Conservation (phyloP, 352 stramenopile species). For the Elongisporangium anandrum region DNA sequence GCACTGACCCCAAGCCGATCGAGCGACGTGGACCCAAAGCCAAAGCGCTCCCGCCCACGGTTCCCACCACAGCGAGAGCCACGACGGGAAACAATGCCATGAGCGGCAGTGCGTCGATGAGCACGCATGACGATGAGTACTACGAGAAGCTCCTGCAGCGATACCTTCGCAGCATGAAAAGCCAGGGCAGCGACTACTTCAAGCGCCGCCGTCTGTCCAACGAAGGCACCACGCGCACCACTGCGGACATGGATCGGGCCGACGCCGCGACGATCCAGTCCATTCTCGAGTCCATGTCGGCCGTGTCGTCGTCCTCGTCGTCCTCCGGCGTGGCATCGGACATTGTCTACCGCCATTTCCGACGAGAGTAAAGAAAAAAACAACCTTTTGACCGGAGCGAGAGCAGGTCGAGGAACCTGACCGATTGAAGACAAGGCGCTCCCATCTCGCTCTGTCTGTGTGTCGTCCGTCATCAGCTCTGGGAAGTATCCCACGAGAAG, state of each 20-base stretch:
- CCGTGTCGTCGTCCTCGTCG: background rate
- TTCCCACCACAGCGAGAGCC: background rate
- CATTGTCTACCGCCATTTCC: background rate
- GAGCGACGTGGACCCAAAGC: slow-evolving; percentile 10
- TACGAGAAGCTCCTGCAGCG: slow-evolving; percentile 59
- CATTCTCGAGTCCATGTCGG: background rate
- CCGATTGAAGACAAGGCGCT: background rate
- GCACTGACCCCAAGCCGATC: slow-evolving; percentile 10
- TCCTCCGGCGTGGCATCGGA: background rate
- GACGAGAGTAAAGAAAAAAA: background rate
- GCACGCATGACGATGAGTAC: slow-evolving; percentile 52
- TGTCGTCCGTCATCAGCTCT: background rate
- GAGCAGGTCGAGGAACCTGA: background rate
- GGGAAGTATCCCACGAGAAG: too few species aligned
- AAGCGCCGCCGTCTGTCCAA: background rate
- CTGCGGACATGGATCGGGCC: background rate
- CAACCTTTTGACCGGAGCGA: background rate
- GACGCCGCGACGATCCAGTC: background rate
- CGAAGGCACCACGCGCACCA: background rate
- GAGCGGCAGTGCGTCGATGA: slow-evolving; percentile 4
- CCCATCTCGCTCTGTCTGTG: background rate
- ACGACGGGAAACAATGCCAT: slow-evolving; percentile 1
- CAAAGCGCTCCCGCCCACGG: slow-evolving; percentile 13
- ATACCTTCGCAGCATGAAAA: slow-evolving; percentile 55
- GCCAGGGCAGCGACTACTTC: slow-evolving; percentile 4